Evolutionary conservation across 2,329 filamentous ascomycete species (phyloP).

Genomic region (Fusarium begoniae): DNA sequence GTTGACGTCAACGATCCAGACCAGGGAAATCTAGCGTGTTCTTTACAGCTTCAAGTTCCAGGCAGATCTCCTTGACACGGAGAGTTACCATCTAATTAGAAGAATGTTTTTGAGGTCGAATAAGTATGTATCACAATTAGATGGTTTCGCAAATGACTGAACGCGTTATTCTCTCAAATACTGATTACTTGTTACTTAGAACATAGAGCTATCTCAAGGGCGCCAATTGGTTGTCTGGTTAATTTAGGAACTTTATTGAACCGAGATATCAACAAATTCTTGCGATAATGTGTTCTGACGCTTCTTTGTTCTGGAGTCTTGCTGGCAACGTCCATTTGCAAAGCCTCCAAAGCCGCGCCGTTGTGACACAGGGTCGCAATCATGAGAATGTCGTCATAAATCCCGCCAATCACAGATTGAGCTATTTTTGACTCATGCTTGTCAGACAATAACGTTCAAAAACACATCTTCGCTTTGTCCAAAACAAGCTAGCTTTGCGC

Average conservation of each 20-base stretch:
- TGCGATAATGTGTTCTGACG: not conserved
- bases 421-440: not conserved
- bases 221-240: not conserved
- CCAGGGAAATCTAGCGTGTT: not conserved
- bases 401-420: not conserved
- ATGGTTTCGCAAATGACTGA: not conserved
- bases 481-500: conserved; percentile 12
- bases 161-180: not conserved
- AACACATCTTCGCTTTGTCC: not conserved
- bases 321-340: not conserved
- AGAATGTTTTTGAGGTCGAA: not conserved
- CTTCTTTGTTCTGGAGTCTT: not conserved
- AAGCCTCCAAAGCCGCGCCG: not conserved
- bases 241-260: not conserved
- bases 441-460: not conserved
- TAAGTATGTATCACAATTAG: no score
- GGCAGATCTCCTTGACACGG: not conserved
- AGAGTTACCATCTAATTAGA: accelerated
- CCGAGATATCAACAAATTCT: no score
- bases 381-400: not conserved
- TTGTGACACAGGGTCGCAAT: not conserved
- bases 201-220: no score
- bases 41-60: not conserved
- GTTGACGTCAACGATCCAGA: conserved; percentile 20
- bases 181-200: not conserved